Evolutionary conservation across 176 grass and related monocot species (phyloP).

Genomic region (Aegilops tauschii): DNA sequence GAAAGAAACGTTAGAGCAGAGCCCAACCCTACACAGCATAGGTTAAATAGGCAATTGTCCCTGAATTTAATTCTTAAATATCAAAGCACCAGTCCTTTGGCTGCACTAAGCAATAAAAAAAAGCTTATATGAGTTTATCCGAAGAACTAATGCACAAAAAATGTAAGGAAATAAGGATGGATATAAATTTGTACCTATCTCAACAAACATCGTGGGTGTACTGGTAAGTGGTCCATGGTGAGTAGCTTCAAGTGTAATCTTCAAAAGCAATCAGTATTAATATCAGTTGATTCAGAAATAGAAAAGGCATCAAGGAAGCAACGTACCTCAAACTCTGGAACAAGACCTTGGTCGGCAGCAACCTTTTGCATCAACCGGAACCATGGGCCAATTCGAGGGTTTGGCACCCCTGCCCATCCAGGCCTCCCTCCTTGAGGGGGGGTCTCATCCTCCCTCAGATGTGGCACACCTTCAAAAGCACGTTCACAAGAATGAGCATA

Average conservation of each 20-base stretch:
- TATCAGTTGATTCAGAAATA: no score
- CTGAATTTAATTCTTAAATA: neutral
- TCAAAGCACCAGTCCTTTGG: neutral
- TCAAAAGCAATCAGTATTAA: no score
- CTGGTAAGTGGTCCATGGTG: constrained; percentile 87
- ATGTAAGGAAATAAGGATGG: neutral
- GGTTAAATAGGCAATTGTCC: neutral
- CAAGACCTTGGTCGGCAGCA: no score
- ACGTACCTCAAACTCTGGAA: no score
- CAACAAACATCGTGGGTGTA: constrained; percentile 83
- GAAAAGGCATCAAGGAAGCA: no score
- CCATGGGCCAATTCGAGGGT: no score
- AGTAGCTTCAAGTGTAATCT: no score
- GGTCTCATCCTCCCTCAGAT: no score
- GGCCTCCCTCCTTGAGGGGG: no score
- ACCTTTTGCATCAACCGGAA: no score
- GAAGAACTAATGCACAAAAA: neutral
- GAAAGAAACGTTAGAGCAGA: neutral
- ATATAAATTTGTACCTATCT: constrained; percentile 69
- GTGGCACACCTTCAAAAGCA: constrained; percentile 41
- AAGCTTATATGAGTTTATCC: neutral
- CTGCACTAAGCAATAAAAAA: neutral
- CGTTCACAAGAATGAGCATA: neutral
- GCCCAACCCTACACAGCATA: neutral
- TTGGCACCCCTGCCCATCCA: no score